Evolutionary conservation across 2,329 filamentous ascomycete species (phyloP).

Genomic region (Xylariaceae sp.): DNA sequence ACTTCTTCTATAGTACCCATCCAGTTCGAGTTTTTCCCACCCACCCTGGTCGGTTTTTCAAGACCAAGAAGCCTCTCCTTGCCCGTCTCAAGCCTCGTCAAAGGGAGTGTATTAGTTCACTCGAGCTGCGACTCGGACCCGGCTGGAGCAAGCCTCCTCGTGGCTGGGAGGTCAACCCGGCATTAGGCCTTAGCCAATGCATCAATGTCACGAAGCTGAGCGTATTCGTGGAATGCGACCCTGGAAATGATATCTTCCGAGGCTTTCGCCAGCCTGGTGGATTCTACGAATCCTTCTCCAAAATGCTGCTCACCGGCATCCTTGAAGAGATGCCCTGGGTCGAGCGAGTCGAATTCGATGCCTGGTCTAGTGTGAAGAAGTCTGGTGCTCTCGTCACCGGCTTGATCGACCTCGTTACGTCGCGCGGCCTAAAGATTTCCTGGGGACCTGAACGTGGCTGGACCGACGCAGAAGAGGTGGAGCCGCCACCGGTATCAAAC

Average conservation of each 20-base stretch:
- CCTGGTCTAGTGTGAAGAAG: slow-evolving; percentile 59
- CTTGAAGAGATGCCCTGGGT: slow-evolving; percentile 53
- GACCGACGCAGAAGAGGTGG: slow-evolving; percentile 48
- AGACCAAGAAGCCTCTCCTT: slow-evolving; percentile 66
- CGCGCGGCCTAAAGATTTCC: slow-evolving; percentile 47
- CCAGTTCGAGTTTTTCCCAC: slow-evolving; percentile 63
- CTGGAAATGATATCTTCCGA: slow-evolving; percentile 60
- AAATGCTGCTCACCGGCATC: slow-evolving; percentile 51
- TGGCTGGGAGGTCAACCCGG: slow-evolving; percentile 63
- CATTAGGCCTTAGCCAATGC: slow-evolving; percentile 60
- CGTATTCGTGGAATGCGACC: slow-evolving; percentile 69
- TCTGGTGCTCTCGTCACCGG: slow-evolving; percentile 58
- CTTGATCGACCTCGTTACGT: slow-evolving; percentile 48
- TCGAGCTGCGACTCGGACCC: slow-evolving; percentile 67
- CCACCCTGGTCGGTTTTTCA: slow-evolving; percentile 60
- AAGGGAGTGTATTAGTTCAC: slow-evolving; percentile 53
- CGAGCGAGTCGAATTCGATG: slow-evolving; percentile 62
- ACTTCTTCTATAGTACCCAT: slow-evolving; percentile 60
- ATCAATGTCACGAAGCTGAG: slow-evolving; percentile 53
- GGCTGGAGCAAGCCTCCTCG: slow-evolving; percentile 66
- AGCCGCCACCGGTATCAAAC: slow-evolving; percentile 28
- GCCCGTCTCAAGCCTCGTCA: slow-evolving; percentile 58
- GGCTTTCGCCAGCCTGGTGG: slow-evolving; percentile 61
- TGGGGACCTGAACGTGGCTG: slow-evolving; percentile 67
- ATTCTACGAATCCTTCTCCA: slow-evolving; percentile 66